Evolutionary conservation across 306 rosid species (phyloP).

Genomic region (Cucurbita argyrosperma): DNA sequence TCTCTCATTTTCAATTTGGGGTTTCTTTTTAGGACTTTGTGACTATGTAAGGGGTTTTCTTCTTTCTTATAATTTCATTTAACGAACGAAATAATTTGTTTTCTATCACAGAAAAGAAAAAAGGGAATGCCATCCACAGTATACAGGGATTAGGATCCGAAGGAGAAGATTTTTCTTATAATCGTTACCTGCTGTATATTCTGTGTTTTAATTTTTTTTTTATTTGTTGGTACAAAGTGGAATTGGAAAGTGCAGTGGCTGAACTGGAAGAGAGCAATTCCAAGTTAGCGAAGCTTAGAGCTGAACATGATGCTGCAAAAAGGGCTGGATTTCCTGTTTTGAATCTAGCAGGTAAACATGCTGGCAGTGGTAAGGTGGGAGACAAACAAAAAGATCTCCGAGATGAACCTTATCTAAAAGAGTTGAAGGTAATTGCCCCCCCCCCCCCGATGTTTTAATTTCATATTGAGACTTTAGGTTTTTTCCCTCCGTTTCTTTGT

Average conservation of each 20-base stretch:
- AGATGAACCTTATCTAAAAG: conserved; percentile 67
- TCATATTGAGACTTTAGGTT: not conserved
- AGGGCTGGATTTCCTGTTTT: conserved; percentile 58
- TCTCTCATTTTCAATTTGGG: not conserved
- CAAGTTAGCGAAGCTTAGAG: conserved; percentile 55
- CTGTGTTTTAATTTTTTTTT: conserved; percentile 6
- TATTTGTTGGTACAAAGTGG: conserved; percentile 49
- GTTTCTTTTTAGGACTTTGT: not conserved
- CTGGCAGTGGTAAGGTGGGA: conserved; percentile 40
- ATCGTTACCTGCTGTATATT: not conserved
- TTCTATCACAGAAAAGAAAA: not conserved
- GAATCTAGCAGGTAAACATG: conserved; percentile 44
- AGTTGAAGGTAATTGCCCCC: conserved; percentile 19
- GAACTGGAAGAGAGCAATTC: conserved; percentile 60
- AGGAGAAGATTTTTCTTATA: not conserved
- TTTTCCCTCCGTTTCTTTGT: not conserved
- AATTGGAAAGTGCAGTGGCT: conserved; percentile 39
- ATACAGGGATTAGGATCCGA: not conserved
- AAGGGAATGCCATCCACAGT: not conserved
- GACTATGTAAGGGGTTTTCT: not conserved
- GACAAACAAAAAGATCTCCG: conserved; percentile 78
- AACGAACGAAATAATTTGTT: not conserved
- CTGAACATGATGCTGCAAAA: conserved; percentile 61
- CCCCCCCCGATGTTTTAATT: not conserved
- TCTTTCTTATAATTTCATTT: not conserved